Evolutionary conservation across 805 yeast species (phyloP).

Genomic region (Wickerhamiella nectarea): DNA sequence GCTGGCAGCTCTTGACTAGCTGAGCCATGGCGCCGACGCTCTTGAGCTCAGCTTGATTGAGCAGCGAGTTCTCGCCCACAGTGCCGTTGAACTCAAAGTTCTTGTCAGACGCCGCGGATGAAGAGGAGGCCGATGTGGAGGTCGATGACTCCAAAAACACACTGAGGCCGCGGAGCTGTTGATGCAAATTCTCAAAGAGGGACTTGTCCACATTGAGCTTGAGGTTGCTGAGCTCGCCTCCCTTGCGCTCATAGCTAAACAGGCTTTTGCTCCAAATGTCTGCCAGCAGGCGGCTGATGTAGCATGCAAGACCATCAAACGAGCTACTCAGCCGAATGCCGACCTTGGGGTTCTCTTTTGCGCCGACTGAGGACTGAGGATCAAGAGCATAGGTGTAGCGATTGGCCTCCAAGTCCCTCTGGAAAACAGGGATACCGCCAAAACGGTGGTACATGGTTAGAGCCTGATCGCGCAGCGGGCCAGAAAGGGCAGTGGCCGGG

Average conservation of each 20-base stretch:
- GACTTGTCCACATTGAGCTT: slow-evolving; percentile 15
- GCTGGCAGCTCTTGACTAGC: slow-evolving; percentile 65
- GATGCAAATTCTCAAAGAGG: slow-evolving; percentile 22
- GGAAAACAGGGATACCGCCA: slow-evolving; percentile 21
- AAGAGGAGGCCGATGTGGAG: slow-evolving; percentile 19
- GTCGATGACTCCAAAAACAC: slow-evolving; percentile 33
- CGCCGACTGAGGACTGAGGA: slow-evolving; percentile 10
- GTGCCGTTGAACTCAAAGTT: no score
- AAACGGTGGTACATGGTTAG: slow-evolving; percentile 18
- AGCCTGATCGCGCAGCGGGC: slow-evolving; percentile 30
- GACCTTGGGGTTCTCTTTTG: slow-evolving; percentile 16
- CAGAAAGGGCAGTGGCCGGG: slow-evolving; percentile 35
- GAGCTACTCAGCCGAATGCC: slow-evolving; percentile 76
- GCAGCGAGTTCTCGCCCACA: slow-evolving; percentile 17
- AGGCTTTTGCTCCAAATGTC: slow-evolving; percentile 67
- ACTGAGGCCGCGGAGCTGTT: slow-evolving; percentile 23
- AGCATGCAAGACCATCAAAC: slow-evolving; percentile 73
- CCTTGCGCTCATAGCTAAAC: slow-evolving; percentile 6
- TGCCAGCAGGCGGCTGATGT: slow-evolving; percentile 65
- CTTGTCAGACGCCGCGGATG: slow-evolving; percentile 5
- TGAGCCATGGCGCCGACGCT: slow-evolving; percentile 69
- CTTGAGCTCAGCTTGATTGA: slow-evolving; percentile 71
- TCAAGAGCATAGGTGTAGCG: slow-evolving; percentile 12
- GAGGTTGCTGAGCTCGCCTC: slow-evolving; percentile 15
- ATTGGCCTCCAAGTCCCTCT: slow-evolving; percentile 15